phyloP scores from a whole-genome alignment of 2,329 filamentous ascomycete species.

The Penicillium thymicola region DNA sequence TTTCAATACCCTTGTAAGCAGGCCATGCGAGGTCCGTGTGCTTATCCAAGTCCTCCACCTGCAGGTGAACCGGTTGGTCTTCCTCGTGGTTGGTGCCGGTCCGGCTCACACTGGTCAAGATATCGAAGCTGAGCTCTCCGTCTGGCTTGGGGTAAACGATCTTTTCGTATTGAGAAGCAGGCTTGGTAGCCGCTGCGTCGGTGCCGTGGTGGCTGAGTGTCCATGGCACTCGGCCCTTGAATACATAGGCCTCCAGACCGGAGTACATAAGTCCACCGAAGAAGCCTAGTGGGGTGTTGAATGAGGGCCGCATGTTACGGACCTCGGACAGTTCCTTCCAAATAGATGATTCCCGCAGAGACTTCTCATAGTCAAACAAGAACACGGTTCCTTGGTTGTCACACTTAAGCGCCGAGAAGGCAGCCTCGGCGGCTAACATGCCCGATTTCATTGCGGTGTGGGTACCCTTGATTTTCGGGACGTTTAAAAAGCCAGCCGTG shows the following conservation, averaged over 20 bases:
- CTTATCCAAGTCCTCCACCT: slow-evolving; percentile 91
- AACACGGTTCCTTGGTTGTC: slow-evolving; percentile 70
- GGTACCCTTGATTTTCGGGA: slow-evolving; percentile 97
- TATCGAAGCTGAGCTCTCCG: slow-evolving; percentile 91
- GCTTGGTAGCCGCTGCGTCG: slow-evolving; percentile 76
- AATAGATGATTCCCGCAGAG: slow-evolving; percentile 78
- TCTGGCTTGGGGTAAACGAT: slow-evolving; percentile 98
- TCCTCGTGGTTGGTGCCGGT: slow-evolving; percentile 99
- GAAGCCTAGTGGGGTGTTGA: slow-evolving; percentile 80
- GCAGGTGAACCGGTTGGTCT: slow-evolving; percentile 93
- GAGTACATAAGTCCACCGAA: slow-evolving; percentile 92
- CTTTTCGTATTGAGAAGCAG: slow-evolving; percentile 74
- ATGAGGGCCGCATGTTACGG: slow-evolving; percentile 95
- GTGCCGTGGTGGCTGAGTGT: slow-evolving; percentile 79
- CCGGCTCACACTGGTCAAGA: slow-evolving; percentile 88
- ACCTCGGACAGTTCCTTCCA: slow-evolving; percentile 95
- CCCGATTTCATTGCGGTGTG: slow-evolving; percentile 97
- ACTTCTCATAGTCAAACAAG: slow-evolving; percentile 89
- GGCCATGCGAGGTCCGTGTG: slow-evolving; percentile 83
- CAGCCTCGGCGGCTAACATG: slow-evolving; percentile 91
- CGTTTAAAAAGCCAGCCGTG: slow-evolving; percentile 93
- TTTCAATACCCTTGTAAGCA: slow-evolving; percentile 86
- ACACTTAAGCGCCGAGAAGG: slow-evolving; percentile 68
- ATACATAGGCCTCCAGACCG: slow-evolving; percentile 81
- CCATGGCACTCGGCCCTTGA: slow-evolving; percentile 86